phyloP scores from a whole-genome alignment of 148 eudicot genomes.

The Suaeda aralocaspica region DNA sequence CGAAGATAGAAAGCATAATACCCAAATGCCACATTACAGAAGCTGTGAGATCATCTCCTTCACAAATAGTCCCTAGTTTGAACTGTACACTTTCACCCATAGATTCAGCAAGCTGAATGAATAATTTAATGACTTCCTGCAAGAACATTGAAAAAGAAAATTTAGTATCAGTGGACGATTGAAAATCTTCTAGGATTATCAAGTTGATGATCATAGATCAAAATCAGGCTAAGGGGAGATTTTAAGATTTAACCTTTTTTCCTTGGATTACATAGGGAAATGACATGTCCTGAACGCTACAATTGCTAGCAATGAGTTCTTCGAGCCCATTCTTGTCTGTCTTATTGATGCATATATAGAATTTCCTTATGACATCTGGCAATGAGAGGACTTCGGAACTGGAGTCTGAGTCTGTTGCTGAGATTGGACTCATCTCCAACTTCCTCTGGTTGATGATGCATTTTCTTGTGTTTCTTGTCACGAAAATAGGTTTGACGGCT shows the following conservation, averaged over 20 bases:
- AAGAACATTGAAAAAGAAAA: not conserved
- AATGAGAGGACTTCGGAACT: constrained; percentile 14
- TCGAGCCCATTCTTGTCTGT: constrained; percentile 36
- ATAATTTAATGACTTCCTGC: constrained; percentile 58
- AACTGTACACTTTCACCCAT: constrained; percentile 67
- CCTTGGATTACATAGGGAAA: constrained; percentile 56
- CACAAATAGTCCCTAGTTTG: constrained; percentile 41
- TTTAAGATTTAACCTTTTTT: constrained; percentile 41
- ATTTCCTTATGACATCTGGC: constrained; percentile 42
- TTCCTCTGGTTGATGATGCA: constrained; percentile 4
- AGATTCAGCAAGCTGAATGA: constrained; percentile 41
- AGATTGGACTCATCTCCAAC: not conserved
- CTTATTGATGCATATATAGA: constrained; percentile 58
- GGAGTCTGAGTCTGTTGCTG: constrained; percentile 20
- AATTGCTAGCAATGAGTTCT: constrained; percentile 41
- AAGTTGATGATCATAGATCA: not conserved
- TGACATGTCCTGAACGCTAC: constrained; percentile 55
- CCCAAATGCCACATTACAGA: constrained; percentile 75
- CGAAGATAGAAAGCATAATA: constrained; percentile 18
- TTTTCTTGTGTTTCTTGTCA: not conserved
- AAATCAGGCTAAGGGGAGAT: not conserved
- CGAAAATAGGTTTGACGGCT: not conserved
- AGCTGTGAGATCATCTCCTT: constrained; percentile 49
- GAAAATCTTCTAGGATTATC: too few relatives aligned
- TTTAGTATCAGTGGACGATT: too few relatives aligned